These are phyloP conservation scores for Vitis rupestris DNA, from an alignment of 164 flowering plant species.

Conservation along the genomic window DNA sequence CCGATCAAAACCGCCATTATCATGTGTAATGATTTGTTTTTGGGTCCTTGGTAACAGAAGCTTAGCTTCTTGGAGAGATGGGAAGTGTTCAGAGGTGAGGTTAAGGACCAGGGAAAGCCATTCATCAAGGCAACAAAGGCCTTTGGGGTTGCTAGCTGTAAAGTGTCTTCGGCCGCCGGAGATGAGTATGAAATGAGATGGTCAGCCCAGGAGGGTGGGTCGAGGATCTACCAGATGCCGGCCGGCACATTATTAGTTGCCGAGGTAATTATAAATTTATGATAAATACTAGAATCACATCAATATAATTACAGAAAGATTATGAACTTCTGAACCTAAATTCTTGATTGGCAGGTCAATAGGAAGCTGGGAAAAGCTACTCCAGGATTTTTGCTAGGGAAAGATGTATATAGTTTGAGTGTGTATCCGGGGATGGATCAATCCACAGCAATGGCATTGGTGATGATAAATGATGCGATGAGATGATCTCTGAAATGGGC, in stretches of 20 bases:
- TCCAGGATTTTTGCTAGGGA: slow-evolving; percentile 8
- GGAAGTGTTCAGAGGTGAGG: slow-evolving; percentile 23
- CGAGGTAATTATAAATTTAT: slow-evolving; percentile 11
- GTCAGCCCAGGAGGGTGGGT: slow-evolving; percentile 14
- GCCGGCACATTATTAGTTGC: slow-evolving; percentile 13
- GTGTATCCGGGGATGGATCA: slow-evolving; percentile 21
- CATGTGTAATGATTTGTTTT: too few species aligned
- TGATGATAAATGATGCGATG: slow-evolving; percentile 19
- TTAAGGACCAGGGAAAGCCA: slow-evolving; percentile 9
- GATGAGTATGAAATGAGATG: slow-evolving; percentile 15
- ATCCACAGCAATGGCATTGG: slow-evolving; percentile 21
- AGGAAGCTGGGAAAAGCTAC: slow-evolving; percentile 9
- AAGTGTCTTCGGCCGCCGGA: slow-evolving; percentile 11
- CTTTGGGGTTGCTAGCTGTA: slow-evolving; percentile 18
- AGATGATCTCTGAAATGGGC: background rate
- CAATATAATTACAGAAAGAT: too few species aligned
- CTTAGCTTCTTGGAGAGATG: slow-evolving; percentile 22
- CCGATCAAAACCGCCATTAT: too few species aligned
- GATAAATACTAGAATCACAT: too few species aligned
- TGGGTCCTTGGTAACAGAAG: background rate
- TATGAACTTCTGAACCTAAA: too few species aligned
- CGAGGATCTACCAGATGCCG: slow-evolving; percentile 10
- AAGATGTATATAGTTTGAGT: slow-evolving; percentile 18
- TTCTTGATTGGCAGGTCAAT: slow-evolving; percentile 11
- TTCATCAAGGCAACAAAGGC: slow-evolving; percentile 15